Evolutionary conservation across 768 basidiomycete species (phyloP), one percentile per base, ranked within the genome.

Genomic region (Ramaria rubella): DNA sequence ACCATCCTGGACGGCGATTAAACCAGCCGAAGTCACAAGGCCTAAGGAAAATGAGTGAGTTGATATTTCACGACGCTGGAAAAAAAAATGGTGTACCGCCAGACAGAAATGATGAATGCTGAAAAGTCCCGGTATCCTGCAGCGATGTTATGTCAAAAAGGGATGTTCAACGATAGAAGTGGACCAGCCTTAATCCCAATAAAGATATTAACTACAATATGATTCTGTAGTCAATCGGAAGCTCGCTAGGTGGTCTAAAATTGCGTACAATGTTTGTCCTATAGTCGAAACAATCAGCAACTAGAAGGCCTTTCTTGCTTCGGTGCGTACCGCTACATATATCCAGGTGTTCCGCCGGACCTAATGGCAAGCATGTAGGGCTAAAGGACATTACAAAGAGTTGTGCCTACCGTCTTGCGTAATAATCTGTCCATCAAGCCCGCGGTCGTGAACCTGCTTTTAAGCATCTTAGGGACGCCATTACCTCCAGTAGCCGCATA

Each of bases 1-100:
- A 2, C 84, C 85, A 38, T 81, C 70, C 61, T 84, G 80, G 24
- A 86, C 81, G 0, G 80, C 77, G 54, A 87, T 82, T 40, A 86
- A 69, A 6, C 83, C 83, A 5, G 85, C 83, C 0, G 82, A 83
- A 3, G 83, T 82, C 5, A 85, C 83, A 33, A 80, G 65, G 1
- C 83, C 68, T 26, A 69, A 66, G 5, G 60, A 52, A 19, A 26
- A 45, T 21, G 49, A 52, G 31, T 23, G 8, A 21, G 33, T 9
- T 31, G 21, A 40, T n/a, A 12, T 11, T 7, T 48, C 11, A 15
- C 23, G 12, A 15, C 19, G 30, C 5, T n/a, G 6, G n/a, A n/a
- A n/a, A 23, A 23, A 26, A 5, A 49, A 12, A 19, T 7, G 15
- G 14, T 44, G n/a, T 19, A 59, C 58, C 82, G 1, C 82, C 81